These are phyloP conservation scores for Ichthyophonus hoferi DNA, from an alignment of 208 protist species.

Conservation along the genomic window DNA sequence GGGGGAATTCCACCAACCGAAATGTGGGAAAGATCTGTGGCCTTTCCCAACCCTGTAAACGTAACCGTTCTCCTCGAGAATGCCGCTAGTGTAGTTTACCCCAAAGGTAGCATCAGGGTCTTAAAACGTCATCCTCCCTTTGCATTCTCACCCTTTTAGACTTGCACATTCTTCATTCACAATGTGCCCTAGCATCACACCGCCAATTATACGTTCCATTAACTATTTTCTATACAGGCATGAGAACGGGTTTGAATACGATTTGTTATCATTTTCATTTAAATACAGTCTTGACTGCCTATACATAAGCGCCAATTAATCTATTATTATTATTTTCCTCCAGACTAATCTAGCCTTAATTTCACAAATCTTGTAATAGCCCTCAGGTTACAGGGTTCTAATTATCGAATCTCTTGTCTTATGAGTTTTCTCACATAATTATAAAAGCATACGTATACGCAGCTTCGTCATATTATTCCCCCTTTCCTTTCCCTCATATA, in stretches of 20 bases:
- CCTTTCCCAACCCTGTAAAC: background rate
- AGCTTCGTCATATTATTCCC: too few relatives aligned
- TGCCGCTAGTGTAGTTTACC: background rate
- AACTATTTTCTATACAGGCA: background rate
- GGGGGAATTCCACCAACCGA: background rate
- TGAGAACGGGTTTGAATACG: too few relatives aligned
- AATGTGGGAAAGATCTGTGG: background rate
- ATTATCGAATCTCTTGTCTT: background rate
- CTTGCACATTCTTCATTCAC: too few relatives aligned
- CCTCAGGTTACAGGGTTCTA: background rate
- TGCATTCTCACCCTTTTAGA: background rate
- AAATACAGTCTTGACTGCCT: background rate
- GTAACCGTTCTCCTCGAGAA: background rate
- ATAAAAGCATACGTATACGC: background rate
- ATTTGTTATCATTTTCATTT: background rate
- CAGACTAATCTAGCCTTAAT: too few relatives aligned
- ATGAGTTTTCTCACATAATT: background rate
- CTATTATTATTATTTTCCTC: too few relatives aligned
- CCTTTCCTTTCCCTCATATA: background rate
- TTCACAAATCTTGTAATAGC: too few relatives aligned
- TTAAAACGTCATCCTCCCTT: background rate
- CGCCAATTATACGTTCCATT: background rate
- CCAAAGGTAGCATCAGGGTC: background rate
- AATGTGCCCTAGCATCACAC: too few relatives aligned
- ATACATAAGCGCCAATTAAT: too few relatives aligned